A percentile compares a stretch with the other conserved stretches of the same genome.
Evolutionary conservation across 495 filamentous ascomycete species (phyloP).

Genomic region (Saxispiralis lemnorum): DNA sequence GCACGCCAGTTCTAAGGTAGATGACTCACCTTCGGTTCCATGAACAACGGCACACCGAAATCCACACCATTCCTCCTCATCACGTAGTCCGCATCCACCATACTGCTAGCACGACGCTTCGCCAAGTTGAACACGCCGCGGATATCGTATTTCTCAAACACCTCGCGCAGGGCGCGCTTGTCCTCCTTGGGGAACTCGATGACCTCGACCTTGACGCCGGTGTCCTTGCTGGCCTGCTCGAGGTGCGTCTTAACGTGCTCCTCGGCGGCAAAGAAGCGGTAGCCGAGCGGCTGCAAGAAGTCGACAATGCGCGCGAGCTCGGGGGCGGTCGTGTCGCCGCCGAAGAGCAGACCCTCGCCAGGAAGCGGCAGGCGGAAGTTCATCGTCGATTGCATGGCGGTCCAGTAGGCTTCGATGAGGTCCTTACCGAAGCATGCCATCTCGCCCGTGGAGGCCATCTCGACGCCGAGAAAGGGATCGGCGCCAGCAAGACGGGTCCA

Average conservation of each 20-base stretch:
- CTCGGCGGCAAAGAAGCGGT: slow-evolving; percentile 81
- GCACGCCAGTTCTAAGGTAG: slow-evolving; percentile 4
- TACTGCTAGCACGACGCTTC: slow-evolving; percentile 59
- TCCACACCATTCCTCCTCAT: slow-evolving; percentile 97
- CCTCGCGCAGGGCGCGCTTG: slow-evolving; percentile 84
- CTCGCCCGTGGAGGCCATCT: slow-evolving; percentile 94
- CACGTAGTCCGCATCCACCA: slow-evolving; percentile 88
- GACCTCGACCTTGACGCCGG: slow-evolving; percentile 56
- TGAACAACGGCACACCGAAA: slow-evolving; percentile 93
- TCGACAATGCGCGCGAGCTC: slow-evolving; percentile 62
- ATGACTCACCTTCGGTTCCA: slow-evolving; percentile 85
- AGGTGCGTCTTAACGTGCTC: slow-evolving; percentile 63
- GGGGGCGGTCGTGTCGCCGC: slow-evolving; percentile 52
- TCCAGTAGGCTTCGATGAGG: slow-evolving; percentile 92
- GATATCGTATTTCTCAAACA: slow-evolving; percentile 94
- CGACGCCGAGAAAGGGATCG: slow-evolving; percentile 92
- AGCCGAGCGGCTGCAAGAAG: slow-evolving; percentile 71
- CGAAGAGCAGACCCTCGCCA: slow-evolving; percentile 85
- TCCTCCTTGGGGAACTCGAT: slow-evolving; percentile 96
- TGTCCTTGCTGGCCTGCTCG: slow-evolving; percentile 44
- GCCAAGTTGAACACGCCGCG: slow-evolving; percentile 92
- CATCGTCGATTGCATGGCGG: slow-evolving; percentile 90
- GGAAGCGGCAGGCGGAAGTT: slow-evolving; percentile 92
- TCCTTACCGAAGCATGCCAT: slow-evolving; percentile 97
- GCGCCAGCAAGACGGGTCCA: slow-evolving; percentile 98